These are phyloP conservation scores for Gracilariopsis chorda DNA, from an alignment of 23 red algal genomes.

Conservation along the genomic window DNA sequence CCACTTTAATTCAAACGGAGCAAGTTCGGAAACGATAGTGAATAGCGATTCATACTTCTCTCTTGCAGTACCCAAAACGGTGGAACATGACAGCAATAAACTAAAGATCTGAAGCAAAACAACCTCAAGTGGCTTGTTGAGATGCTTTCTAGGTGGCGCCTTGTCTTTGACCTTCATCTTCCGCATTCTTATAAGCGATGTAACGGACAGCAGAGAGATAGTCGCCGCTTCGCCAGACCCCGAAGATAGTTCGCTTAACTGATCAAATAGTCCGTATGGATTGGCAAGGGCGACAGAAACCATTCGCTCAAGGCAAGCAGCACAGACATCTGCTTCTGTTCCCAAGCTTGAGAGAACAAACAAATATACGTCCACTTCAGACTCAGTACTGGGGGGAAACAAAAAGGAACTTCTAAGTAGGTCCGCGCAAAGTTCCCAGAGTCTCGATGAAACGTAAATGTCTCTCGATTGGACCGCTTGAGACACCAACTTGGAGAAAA, in stretches of 20 bases:
- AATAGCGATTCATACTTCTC: neutral
- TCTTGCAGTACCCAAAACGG: neutral
- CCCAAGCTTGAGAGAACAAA: conserved; percentile 6
- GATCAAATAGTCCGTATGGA: conserved; percentile 13
- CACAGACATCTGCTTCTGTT: neutral
- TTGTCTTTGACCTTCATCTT: neutral
- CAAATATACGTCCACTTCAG: conserved; percentile 33
- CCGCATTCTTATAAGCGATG: neutral
- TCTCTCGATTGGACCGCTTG: neutral
- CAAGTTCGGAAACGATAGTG: neutral
- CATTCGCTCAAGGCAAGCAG: neutral
- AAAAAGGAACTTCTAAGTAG: neutral
- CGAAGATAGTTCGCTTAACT: neutral
- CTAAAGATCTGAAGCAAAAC: neutral
- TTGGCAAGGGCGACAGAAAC: neutral
- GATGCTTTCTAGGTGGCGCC: too few relatives aligned
- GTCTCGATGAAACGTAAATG: neutral
- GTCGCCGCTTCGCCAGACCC: neutral
- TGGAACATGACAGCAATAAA: neutral
- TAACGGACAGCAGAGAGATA: neutral
- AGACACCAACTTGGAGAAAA: neutral
- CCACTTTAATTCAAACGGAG: neutral
- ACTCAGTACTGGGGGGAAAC: conserved; percentile 14
- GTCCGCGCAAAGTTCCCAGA: conserved; percentile 27
- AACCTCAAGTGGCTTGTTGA: too few relatives aligned